A percentile compares a stretch with the other conserved stretches of the same genome.
Conservation (phyloP, 2,329 filamentous ascomycete species). For the Pseudopyricularia javanii region DNA sequence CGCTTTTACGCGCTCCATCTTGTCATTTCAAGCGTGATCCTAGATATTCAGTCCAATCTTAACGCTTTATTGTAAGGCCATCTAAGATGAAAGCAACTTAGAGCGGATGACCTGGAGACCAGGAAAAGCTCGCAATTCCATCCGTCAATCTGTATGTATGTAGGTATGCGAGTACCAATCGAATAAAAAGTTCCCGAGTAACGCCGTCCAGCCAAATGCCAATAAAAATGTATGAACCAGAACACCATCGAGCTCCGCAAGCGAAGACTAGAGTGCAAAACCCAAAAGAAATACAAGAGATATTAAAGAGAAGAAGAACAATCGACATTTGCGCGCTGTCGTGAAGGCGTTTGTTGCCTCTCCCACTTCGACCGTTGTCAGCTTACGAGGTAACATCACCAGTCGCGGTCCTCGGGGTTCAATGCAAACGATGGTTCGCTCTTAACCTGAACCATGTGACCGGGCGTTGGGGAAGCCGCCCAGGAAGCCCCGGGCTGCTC, state of each 20-base stretch:
- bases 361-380: neutral
- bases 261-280: neutral
- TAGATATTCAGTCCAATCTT: neutral
- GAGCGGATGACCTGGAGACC: neutral
- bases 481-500: neutral
- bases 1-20: no score
- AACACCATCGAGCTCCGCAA: neutral
- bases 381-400: neutral
- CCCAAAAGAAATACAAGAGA: no score
- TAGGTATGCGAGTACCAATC: neutral
- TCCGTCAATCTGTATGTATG: neutral
- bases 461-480: neutral
- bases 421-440: neutral
- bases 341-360: neutral
- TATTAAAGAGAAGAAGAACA: neutral
- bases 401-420: neutral
- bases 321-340: neutral
- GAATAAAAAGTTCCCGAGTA: neutral
- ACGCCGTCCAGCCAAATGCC: neutral
- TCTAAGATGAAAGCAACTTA: neutral
- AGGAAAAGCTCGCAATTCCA: neutral
- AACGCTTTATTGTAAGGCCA: neutral
- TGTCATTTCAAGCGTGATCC: no score
- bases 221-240: neutral
- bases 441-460: neutral